phyloP scores from a whole-genome alignment of 1,139 yeast species.

The Eremothecium sinecaudum region DNA sequence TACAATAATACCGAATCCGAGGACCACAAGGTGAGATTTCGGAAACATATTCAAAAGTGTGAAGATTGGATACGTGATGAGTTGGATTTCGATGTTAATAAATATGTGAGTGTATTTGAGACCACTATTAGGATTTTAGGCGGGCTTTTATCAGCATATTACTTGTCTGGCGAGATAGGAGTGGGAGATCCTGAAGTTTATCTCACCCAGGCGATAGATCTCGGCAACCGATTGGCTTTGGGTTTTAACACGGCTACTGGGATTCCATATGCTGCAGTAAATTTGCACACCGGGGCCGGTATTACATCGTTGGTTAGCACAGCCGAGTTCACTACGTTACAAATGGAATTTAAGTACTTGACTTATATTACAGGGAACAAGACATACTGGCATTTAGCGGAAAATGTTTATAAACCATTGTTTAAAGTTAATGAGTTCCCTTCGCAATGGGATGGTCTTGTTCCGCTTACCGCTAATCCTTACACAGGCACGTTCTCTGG shows the following conservation, averaged over 20 bases:
- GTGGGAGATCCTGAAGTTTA: conserved; percentile 41
- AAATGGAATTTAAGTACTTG: conserved; percentile 79
- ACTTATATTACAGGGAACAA: conserved; percentile 71
- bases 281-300: conserved; percentile 55
- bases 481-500: conserved; percentile 65
- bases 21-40: conserved; percentile 59
- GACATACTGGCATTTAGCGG: conserved; percentile 70
- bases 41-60: conserved; percentile 56
- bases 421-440: conserved; percentile 33
- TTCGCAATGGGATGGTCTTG: conserved; percentile 53
- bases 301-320: conserved; percentile 62
- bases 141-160: conserved; percentile 75
- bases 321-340: conserved; percentile 84
- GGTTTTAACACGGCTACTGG: conserved; percentile 58
- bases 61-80: conserved; percentile 63
- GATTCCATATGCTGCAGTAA: conserved; percentile 72
- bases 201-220: conserved; percentile 67
- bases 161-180: conserved; percentile 47
- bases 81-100: conserved; percentile 51
- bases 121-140: conserved; percentile 93
- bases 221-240: conserved; percentile 51
- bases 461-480: conserved; percentile 72
- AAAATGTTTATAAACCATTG: conserved; percentile 57
- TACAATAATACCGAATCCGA: conserved; percentile 50
- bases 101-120: conserved; percentile 74